These are phyloP conservation scores for Rhododendron ovatum DNA, from an alignment of 148 eudicot species.

Conservation along the genomic window DNA sequence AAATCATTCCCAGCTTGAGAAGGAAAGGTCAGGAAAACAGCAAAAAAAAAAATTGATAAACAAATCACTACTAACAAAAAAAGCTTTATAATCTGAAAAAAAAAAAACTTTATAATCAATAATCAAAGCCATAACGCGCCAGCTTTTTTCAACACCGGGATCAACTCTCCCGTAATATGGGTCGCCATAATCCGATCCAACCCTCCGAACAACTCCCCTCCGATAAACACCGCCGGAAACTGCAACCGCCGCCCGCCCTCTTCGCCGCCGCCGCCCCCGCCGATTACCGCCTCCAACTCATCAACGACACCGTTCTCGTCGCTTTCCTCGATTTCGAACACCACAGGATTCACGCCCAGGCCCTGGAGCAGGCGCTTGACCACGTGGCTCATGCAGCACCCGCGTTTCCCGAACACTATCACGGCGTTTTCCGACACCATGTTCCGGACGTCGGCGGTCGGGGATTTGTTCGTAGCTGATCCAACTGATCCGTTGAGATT, in stretches of 20 bases:
- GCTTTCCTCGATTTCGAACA: constrained; percentile 47
- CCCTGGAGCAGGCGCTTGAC: constrained; percentile 43
- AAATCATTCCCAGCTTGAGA: neutral
- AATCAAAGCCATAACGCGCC: constrained; percentile 67
- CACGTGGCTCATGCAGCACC: constrained; percentile 69
- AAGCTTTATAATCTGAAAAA: neutral
- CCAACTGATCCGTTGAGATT: neutral
- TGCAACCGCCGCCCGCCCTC: constrained; percentile 8
- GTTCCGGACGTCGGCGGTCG: constrained; percentile 13
- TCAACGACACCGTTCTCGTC: constrained; percentile 22
- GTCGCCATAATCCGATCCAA: constrained; percentile 57
- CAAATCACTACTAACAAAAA: neutral
- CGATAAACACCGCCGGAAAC: constrained; percentile 74
- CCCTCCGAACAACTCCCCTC: constrained; percentile 64
- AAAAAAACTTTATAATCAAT: neutral
- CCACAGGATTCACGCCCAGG: constrained; percentile 45
- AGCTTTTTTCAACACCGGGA: constrained; percentile 54
- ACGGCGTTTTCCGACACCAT: constrained; percentile 44
- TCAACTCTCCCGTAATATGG: constrained; percentile 64
- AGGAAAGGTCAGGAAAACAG: neutral
- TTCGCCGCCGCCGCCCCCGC: neutral
- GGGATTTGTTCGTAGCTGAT: neutral
- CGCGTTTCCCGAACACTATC: constrained; percentile 33
- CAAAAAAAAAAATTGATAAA: neutral
- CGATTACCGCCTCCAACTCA: constrained; percentile 19